phyloP scores from a whole-genome alignment of 1,139 yeast genomes.

The Yamadazyma trypodendri region DNA sequence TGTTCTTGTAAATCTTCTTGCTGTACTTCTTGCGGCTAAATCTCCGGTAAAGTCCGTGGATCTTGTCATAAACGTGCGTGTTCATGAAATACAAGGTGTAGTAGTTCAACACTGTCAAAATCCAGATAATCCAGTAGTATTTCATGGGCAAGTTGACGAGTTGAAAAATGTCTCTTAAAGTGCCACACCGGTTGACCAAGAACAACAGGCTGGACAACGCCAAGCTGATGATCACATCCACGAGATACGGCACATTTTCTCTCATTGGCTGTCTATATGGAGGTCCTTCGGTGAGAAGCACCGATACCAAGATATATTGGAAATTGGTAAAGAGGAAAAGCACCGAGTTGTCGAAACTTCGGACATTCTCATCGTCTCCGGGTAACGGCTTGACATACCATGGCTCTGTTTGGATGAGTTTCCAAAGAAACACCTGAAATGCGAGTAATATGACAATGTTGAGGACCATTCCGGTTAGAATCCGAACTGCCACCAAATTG shows the following conservation, averaged over 20 bases:
- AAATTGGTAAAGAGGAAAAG: slow-evolving; percentile 78
- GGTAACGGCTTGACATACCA: slow-evolving; percentile 87
- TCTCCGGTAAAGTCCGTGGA: slow-evolving; percentile 34
- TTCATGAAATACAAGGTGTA: slow-evolving; percentile 41
- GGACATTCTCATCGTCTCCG: slow-evolving; percentile 81
- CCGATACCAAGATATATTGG: slow-evolving; percentile 84
- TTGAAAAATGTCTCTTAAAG: slow-evolving; percentile 70
- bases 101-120: slow-evolving; percentile 51
- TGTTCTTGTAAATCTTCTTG: slow-evolving; percentile 42
- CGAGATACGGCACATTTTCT: slow-evolving; percentile 68
- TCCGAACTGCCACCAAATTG: slow-evolving; percentile 84
- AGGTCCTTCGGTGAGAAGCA: slow-evolving; percentile 84
- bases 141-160: slow-evolving; percentile 56
- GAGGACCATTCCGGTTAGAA: slow-evolving; percentile 74
- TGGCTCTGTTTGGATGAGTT: slow-evolving; percentile 49
- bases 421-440: slow-evolving; percentile 73
- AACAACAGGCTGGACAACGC: slow-evolving; percentile 51
- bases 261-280: slow-evolving; percentile 86
- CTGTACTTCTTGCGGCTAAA: slow-evolving; percentile 24
- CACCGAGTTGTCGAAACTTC: slow-evolving; percentile 86
- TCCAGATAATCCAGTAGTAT: slow-evolving; percentile 52
- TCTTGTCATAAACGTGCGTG: slow-evolving; percentile 24
- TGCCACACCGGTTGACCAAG: slow-evolving; percentile 46
- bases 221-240: slow-evolving; percentile 54
- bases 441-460: slow-evolving; percentile 61